These are phyloP conservation scores for Venturia aucupariae DNA, from an alignment of 2,329 filamentous ascomycete species.

Conservation along the genomic window DNA sequence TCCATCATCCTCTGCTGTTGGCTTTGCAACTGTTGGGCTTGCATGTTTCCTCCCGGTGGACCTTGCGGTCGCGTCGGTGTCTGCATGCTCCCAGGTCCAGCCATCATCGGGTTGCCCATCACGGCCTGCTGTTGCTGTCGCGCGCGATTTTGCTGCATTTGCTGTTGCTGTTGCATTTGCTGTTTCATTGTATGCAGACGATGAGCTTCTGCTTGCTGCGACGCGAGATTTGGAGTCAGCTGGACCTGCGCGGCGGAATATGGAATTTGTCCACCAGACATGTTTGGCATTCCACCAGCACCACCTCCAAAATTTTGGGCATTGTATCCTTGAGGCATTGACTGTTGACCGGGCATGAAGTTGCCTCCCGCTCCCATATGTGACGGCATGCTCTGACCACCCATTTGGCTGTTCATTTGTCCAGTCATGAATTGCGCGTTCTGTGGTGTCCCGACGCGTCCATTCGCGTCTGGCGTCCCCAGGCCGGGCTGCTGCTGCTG, in stretches of 20 bases:
- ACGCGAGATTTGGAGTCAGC: conserved; percentile 8
- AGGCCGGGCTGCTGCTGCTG: conserved; percentile 48
- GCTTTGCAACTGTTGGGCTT: conserved; percentile 11
- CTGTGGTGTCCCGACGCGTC: conserved; percentile 59
- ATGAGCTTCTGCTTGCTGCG: conserved; percentile 46
- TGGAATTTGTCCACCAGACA: conserved; percentile 22
- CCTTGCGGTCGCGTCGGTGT: conserved; percentile 19
- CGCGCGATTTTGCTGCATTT: conserved; percentile 34
- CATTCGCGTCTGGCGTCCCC: conserved; percentile 53
- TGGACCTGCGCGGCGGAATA: conserved; percentile 7
- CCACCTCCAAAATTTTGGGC: conserved; percentile 26
- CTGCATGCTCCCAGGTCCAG: conserved; percentile 26
- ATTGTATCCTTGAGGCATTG: conserved; percentile 28
- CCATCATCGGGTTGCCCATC: conserved; percentile 25
- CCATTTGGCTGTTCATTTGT: conserved; percentile 16
- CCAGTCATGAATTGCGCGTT: conserved; percentile 36
- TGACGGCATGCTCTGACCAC: conserved; percentile 10
- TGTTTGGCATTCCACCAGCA: conserved; percentile 21
- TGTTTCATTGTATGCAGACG: conserved; percentile 80
- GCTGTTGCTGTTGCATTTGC: conserved; percentile 60
- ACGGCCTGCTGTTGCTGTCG: conserved; percentile 27
- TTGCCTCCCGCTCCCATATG: conserved; percentile 26
- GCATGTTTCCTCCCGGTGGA: background rate
- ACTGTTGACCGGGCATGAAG: conserved; percentile 22
- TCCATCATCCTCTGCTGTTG: conserved; percentile 16